These are phyloP conservation scores for Talaromyces sp. DNA, from an alignment of 2,329 filamentous ascomycete species.

Conservation along the genomic window DNA sequence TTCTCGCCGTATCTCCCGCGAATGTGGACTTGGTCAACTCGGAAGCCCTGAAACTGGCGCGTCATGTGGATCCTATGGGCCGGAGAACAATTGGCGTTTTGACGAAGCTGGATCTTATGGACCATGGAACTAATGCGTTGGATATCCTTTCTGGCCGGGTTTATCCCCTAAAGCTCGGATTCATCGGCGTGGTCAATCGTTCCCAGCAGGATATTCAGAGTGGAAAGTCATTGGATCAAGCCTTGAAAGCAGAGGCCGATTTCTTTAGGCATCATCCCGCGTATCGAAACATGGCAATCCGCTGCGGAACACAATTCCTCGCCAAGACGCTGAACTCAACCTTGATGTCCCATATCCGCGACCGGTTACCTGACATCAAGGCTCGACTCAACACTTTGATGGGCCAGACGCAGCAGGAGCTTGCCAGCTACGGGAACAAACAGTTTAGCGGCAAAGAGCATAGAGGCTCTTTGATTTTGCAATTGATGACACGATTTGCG, in stretches of 20 bases:
- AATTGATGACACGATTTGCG: conserved; percentile 97
- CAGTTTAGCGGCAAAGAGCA: conserved; percentile 97
- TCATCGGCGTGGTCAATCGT: conserved; percentile 95
- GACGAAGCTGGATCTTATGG: conserved; percentile 97
- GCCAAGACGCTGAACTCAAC: conserved; percentile 94
- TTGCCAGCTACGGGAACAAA: conserved; percentile 96
- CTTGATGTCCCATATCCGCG: conserved; percentile 92
- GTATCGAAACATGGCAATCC: conserved; percentile 89
- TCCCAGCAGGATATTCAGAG: conserved; percentile 97
- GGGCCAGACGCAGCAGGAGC: conserved; percentile 98
- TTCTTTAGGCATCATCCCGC: conserved; percentile 98
- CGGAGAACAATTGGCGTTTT: conserved; percentile 93
- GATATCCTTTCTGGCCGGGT: conserved; percentile 97
- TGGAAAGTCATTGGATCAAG: conserved; percentile 90
- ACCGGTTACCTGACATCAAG: conserved; percentile 95
- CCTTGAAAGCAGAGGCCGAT: conserved; percentile 80
- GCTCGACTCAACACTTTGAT: conserved; percentile 95
- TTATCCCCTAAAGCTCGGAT: conserved; percentile 93
- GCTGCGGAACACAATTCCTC: conserved; percentile 89
- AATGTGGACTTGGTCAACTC: conserved; percentile 99
- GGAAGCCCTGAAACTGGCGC: conserved; percentile 90
- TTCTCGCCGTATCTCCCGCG: conserved; percentile 91
- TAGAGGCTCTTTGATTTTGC: conserved; percentile 85
- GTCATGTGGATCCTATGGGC: conserved; percentile 93
- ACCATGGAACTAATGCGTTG: conserved; percentile 94